phyloP scores from a whole-genome alignment of 352 stramenopile species.

The Pythium periplocum region DNA sequence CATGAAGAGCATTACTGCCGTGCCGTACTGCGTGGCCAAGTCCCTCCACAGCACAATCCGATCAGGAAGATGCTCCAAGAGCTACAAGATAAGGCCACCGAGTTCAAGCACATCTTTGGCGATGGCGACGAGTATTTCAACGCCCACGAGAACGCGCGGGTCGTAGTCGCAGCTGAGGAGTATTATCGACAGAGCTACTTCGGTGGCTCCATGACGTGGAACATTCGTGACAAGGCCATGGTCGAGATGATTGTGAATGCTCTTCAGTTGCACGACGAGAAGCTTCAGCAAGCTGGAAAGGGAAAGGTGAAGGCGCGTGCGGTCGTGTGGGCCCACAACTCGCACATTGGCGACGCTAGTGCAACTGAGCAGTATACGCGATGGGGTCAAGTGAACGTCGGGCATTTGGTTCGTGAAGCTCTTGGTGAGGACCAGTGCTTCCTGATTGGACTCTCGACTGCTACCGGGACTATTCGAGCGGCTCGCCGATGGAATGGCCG shows the following conservation, averaged over 20 bases:
- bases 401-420: conserved; percentile 22
- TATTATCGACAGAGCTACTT: conserved; percentile 33
- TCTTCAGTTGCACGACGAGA: conserved; percentile 26
- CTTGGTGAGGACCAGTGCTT: conserved; percentile 18
- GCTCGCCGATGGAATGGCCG: conserved; percentile 23
- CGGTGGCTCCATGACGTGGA: conserved; percentile 20
- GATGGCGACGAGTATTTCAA: conserved; percentile 29
- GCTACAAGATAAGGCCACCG: conserved; percentile 14
- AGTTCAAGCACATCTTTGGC: conserved; percentile 29
- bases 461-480: conserved; percentile 21
- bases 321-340: conserved; percentile 35
- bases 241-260: conserved; percentile 24
- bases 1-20: conserved; percentile 23
- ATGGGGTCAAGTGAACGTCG: conserved; percentile 25
- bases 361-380: conserved; percentile 20
- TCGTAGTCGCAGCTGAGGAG: conserved; percentile 25
- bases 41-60: conserved; percentile 19
- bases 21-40: conserved; percentile 13
- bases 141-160: conserved; percentile 29
- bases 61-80: conserved; percentile 22
- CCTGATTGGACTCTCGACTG: conserved; percentile 25
- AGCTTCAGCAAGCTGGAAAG: conserved; percentile 11
- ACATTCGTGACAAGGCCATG: conserved; percentile 30
- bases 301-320: conserved; percentile 8
- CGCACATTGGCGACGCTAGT: conserved; percentile 22